Evolutionary conservation across 2,329 filamentous ascomycete species (phyloP), one percentile per base, ranked within the genome.

Genomic region (Didymella pinodella): DNA sequence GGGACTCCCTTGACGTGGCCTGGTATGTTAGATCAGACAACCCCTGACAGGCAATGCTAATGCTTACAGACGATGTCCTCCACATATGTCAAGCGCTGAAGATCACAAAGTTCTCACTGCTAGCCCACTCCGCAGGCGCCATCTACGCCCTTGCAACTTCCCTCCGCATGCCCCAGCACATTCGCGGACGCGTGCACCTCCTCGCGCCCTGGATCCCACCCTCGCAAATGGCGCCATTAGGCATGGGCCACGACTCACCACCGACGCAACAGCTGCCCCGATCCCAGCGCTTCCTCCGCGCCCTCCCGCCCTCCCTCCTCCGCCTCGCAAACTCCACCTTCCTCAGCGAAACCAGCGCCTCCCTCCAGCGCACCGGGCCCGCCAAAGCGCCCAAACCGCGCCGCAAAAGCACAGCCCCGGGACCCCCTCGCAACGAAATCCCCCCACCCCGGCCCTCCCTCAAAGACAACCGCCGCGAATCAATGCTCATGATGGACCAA

Each of bases 191-290:
- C 52, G 95, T 99, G 54, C 95, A 99, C 77, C 86, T 99, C 2
- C 84, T 99, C 8, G 94, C 95, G 0, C 95, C 95, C 0, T 97
- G 93, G 95, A 98, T 99, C 46, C 95, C 95, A 1, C 95, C 95
- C 0, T 98, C 67, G 49, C 81, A 74, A 67, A 80, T 71, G 78
- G 72, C 74, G 29, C 75, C 77, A 4, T 76, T 79, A 36, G 84
- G 86, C 1, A 88, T 91, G 56, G 86, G 86, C 16, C 88, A 92
- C 69, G 88, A 88, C 16, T 84, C 90, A 3, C 90, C 91, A 0
- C 93, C 93, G 0, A 89, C 89, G 0, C 93, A 92, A 65, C 91
- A 93, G 5, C 89, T 99, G 44, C 95, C 95, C 3, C 93, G 94
- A 6, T 92, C 92, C 1, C 95, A 99, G 74, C 88, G 92, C 49